These are phyloP conservation scores for Trametes sanguinea DNA, from an alignment of 768 basidiomycete genomes.

Conservation along the genomic window DNA sequence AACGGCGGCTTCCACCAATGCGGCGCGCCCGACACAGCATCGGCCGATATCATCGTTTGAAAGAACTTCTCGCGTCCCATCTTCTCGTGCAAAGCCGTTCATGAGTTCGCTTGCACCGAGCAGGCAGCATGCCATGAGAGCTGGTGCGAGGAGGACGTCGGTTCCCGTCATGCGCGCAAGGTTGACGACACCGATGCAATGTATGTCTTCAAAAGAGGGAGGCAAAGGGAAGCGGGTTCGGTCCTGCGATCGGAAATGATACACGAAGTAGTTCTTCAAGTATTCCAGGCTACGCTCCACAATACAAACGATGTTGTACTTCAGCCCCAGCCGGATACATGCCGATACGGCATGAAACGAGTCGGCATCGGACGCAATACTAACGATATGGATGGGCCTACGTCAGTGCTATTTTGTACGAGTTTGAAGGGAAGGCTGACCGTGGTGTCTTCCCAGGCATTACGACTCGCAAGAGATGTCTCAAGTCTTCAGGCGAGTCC, in stretches of 20 bases:
- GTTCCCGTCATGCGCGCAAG: constrained; percentile 9
- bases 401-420: too few species aligned
- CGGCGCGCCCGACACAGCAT: constrained; percentile 11
- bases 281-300: constrained; percentile 3
- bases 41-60: constrained; percentile 9
- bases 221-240: not conserved
- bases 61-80: constrained; percentile 16
- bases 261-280: constrained; percentile 5
- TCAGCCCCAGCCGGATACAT: constrained; percentile 15
- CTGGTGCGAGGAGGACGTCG: constrained; percentile 2
- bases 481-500: constrained; percentile 9
- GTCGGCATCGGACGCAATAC: not conserved
- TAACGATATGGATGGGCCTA: not conserved
- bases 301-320: constrained; percentile 13
- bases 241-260: not conserved
- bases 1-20: constrained; percentile 3
- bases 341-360: constrained; percentile 6
- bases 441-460: not conserved
- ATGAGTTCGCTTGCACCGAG: constrained; percentile 9
- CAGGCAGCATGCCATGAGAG: constrained; percentile 7
- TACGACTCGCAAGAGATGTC: not conserved
- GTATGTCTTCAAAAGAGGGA: not conserved
- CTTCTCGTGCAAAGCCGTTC: constrained; percentile 9
- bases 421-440: not conserved
- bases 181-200: constrained; percentile 15